Base-by-base conservation (phyloP, 768 basidiomycete species). In the Coprinopsis sp. region DNA sequence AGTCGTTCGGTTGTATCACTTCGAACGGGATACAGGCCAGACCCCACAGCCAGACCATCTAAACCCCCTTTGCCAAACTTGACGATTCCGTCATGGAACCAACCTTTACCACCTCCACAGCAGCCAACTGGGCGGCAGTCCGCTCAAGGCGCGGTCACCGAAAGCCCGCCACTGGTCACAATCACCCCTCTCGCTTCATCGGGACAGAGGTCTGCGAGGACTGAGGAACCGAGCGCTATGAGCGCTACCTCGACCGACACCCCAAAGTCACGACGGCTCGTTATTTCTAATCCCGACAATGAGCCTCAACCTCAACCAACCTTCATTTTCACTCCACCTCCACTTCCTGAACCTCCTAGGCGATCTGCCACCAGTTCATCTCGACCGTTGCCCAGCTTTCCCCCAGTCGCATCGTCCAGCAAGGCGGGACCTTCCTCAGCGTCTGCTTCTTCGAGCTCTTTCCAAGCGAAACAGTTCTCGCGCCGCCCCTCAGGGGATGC, bases 291-390 rank as follows among this genome's bases (percentile, higher is more conserved):
- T 31, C 48, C 48, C 16, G 48, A 49, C 18, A 24, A 27, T 24
- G 33, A 37, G 3, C 19, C 40, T 24, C 24, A 24, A 33, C 8
- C 24, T 3, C 41, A 40, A 42, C 40, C 48, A 3, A 25, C 24
- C 13, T 49, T 37, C 27, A n/a, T 41, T 2, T 49, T 44, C 42
- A 49, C 48, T 1, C 48, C 48, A 6, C 48, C 48, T 3, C 48
- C 48, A 5, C 21, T 49, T 7, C 48, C 48, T 16, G 41, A 44
- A 16, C 33, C 41, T 6, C 5, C 16, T 19, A 18, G 16, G n/a
- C 10, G 25, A 14, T 4, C 21, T 3, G 29, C 23, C 22, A 30
- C 34, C 10, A 28, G 27, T 19, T 43, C 48, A 29, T 28, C 48
- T 7, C 19, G 12, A 14, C 19, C 38, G 19, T 11, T 39, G 10